Evolutionary conservation across 2,329 filamentous ascomycete species (phyloP).

Genomic region (Microdochium trichocladiopsis): DNA sequence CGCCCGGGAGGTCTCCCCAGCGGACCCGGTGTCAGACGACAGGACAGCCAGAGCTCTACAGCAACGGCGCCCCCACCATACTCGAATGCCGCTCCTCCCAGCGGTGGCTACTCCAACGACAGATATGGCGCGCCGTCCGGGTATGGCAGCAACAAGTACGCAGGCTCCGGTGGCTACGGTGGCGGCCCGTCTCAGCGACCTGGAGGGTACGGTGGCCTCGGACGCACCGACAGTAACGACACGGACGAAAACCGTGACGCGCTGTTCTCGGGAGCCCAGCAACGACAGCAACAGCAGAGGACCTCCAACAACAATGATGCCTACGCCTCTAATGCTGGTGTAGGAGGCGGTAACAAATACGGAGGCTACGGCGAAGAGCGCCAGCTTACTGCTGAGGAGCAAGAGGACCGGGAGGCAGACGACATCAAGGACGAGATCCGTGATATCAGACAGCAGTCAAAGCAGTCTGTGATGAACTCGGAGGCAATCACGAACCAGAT

Average conservation of each 20-base stretch:
- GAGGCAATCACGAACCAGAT: slow-evolving; percentile 60
- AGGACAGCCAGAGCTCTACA: slow-evolving; percentile 13
- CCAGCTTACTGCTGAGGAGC: slow-evolving; percentile 73
- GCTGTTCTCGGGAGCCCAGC: slow-evolving; percentile 41
- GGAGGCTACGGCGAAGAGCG: slow-evolving; percentile 61
- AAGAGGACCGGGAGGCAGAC: slow-evolving; percentile 66
- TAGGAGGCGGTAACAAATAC: slow-evolving; percentile 20
- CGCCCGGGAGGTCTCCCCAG: slow-evolving; percentile 25
- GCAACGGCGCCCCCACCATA: slow-evolving; percentile 28
- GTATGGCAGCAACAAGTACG: slow-evolving; percentile 48
- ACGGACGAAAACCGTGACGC: slow-evolving; percentile 52
- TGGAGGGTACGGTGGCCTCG: slow-evolving; percentile 56
- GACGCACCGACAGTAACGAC: slow-evolving; percentile 33
- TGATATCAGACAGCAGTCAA: slow-evolving; percentile 70
- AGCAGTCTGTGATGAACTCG: slow-evolving; percentile 57
- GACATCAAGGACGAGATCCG: slow-evolving; percentile 68
- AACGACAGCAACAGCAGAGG: slow-evolving; percentile 13
- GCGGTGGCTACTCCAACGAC: slow-evolving; percentile 44
- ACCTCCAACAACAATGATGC: slow-evolving; percentile 8
- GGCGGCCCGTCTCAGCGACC: slow-evolving; percentile 32
- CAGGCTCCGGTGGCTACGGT: slow-evolving; percentile 23
- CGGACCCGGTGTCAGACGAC: slow-evolving; percentile 21
- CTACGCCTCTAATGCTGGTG: slow-evolving; percentile 8
- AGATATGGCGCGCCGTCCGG: slow-evolving; percentile 43
- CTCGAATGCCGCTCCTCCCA: slow-evolving; percentile 13